A percentile compares a stretch with the other conserved stretches of the same genome.
Evolutionary conservation across 2,329 filamentous ascomycete genomes (phyloP).

Genomic region (Claviceps pazoutovae): DNA sequence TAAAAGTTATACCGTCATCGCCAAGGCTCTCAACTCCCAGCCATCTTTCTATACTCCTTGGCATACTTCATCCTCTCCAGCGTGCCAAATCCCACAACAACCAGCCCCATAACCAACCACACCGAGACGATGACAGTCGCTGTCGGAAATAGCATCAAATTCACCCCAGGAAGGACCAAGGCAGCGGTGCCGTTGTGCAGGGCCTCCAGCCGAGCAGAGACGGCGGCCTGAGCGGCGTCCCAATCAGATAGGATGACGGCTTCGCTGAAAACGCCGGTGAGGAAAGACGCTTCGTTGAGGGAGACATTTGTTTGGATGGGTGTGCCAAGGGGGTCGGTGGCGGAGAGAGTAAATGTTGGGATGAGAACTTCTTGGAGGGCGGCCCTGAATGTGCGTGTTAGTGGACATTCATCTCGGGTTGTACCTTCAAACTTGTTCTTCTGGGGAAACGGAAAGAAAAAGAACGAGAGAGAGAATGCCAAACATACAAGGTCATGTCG

Average conservation of each 20-base stretch:
- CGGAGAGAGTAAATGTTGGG: conserved; percentile 53
- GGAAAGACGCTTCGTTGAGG: conserved; percentile 56
- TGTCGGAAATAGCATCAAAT: conserved; percentile 54
- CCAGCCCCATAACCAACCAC: conserved; percentile 45
- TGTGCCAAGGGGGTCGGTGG: conserved; percentile 34
- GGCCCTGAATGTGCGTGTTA: conserved; percentile 25
- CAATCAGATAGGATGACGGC: conserved; percentile 39
- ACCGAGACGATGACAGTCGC: conserved; percentile 51
- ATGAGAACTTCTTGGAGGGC: conserved; percentile 50
- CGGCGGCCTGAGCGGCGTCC: conserved; percentile 33
- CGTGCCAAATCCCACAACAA: conserved; percentile 50
- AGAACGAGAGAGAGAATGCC: not conserved
- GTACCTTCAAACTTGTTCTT: no score
- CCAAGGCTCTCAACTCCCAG: not conserved
- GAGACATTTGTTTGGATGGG: conserved; percentile 50
- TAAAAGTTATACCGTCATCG: no score
- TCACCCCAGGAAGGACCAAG: conserved; percentile 56
- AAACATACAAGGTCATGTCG: conserved; percentile 46
- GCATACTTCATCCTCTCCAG: conserved; percentile 52
- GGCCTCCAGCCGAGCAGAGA: conserved; percentile 29
- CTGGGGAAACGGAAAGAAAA: no score
- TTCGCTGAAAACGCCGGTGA: conserved; percentile 54
- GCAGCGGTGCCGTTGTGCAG: conserved; percentile 40
- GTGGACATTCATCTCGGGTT: not conserved
- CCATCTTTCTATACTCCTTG: conserved; percentile 41